Base-by-base conservation (phyloP, 2,329 filamentous ascomycete genomes). In the Fusarium denticulatum region DNA sequence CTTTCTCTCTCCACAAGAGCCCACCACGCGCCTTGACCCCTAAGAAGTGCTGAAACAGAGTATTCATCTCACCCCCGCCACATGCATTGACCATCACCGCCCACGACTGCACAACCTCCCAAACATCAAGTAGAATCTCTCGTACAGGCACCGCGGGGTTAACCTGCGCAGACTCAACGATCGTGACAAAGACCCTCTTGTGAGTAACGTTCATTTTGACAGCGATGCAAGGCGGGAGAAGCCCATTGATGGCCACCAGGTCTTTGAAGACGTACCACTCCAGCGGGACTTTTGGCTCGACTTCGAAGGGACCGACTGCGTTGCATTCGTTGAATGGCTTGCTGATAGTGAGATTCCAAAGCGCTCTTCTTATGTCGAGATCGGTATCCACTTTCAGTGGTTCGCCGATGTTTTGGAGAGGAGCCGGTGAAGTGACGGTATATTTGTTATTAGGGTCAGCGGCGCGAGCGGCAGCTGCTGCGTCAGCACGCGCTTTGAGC, bases 161-260 rank as follows among this genome's bases (percentile, higher is more conserved):
- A 5, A 26, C 22, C 3, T 14, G 6, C 6, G 9, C 26, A 14
- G 28, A 20, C 2, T 26, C 28, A 0, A 15, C 18, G 20, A 28
- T 20, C 4, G 46, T 46, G 3, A 67, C 39, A 24, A 67, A 28
- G 1, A 67, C 46, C 16, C 15, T 30, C 30, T 28, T 34, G 7
- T 30, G 40, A 4, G 63, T 67, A 6, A 13, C 13, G 16, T 67
- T 67, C 8, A 60, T 12, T 34, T 67, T 60, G 22, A 67, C 46
- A 0, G 20, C 6, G 5, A 60, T 32, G 8, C 37, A 24, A 0
- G 30, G 16, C 1, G 37, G 46, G 2, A 53, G 15, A 5, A 61
- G 7, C 5, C n/a, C 6, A 16, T 67, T 67, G 24, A 67, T 61
- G 16, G 30, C 15, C 0, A 20, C 40, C 18, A 67, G 20, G 14